Conservation (phyloP, 768 basidiomycete genomes). For the Macrolepiota albuminosa region DNA sequence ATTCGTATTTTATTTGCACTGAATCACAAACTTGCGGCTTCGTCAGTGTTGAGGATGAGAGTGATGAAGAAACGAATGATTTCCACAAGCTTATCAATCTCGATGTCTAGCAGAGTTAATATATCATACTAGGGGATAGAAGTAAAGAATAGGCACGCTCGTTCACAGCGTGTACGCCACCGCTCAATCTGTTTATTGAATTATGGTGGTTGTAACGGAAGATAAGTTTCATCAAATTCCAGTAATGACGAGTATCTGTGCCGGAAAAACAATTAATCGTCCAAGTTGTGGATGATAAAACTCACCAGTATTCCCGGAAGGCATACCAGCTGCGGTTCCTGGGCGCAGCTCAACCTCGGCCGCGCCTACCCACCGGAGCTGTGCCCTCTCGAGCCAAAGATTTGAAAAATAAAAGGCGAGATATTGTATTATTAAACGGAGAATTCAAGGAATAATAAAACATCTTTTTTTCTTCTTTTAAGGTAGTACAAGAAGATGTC, state of each 20-base stretch:
- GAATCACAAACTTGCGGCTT: conserved; percentile 26
- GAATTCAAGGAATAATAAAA: too few species aligned
- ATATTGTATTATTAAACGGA: too few species aligned
- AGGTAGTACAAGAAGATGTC: too few species aligned
- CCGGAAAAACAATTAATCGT: neutral
- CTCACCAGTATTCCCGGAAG: conserved; percentile 55
- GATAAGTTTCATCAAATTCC: conserved; percentile 54
- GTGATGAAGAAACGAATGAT: conserved; percentile 62
- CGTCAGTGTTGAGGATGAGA: conserved; percentile 66
- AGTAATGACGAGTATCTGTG: conserved; percentile 56
- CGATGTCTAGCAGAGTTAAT: conserved; percentile 32
- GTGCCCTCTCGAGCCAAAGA: too few species aligned
- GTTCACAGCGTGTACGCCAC: conserved; percentile 65
- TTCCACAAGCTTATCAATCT: conserved; percentile 51
- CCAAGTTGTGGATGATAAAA: neutral
- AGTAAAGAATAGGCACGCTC: conserved; percentile 44
- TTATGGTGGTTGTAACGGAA: conserved; percentile 61
- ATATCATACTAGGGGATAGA: conserved; percentile 7
- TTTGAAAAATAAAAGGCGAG: too few species aligned
- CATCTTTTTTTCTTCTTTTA: too few species aligned
- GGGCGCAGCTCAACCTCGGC: too few species aligned
- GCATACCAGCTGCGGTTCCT: conserved; percentile 34
- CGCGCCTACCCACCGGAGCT: too few species aligned
- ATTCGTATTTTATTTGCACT: neutral
- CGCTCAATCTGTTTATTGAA: conserved; percentile 23